Evolutionary conservation across 139 green algal genomes (phyloP).

Genomic region (Closterium sp.): DNA sequence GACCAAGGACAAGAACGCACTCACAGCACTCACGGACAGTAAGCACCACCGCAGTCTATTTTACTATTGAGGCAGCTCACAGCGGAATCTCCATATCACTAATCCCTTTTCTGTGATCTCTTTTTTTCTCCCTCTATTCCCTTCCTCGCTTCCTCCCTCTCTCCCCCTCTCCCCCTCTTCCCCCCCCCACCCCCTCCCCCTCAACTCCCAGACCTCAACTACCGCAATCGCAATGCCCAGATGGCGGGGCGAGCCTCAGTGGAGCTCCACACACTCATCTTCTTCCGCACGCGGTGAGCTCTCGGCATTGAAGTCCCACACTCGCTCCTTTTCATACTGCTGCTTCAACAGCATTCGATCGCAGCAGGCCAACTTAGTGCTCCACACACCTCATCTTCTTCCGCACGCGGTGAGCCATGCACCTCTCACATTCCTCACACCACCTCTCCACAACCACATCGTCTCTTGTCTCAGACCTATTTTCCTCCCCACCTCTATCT

Average conservation of each 20-base stretch:
- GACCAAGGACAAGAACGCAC: conserved; percentile 54
- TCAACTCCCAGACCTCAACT: conserved; percentile 66
- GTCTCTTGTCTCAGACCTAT: neutral
- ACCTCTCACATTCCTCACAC: too few relatives aligned
- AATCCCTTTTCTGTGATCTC: neutral
- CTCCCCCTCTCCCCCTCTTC: too few relatives aligned
- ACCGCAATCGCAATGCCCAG: conserved; percentile 84
- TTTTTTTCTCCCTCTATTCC: too few relatives aligned
- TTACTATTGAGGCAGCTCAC: conserved; percentile 33
- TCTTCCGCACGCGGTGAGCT: conserved; percentile 73
- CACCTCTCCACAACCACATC: too few relatives aligned
- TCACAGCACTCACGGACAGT: conserved; percentile 34
- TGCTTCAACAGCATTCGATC: too few relatives aligned
- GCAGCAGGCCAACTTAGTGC: too few relatives aligned
- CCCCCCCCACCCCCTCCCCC: too few relatives aligned
- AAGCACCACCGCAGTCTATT: conserved; percentile 56
- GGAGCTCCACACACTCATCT: conserved; percentile 97
- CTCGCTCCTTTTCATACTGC: too few relatives aligned
- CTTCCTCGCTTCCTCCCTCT: too few relatives aligned
- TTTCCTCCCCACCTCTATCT: too few relatives aligned
- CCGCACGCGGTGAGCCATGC: too few relatives aligned
- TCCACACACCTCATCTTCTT: neutral
- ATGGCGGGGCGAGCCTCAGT: conserved; percentile 84
- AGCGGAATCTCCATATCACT: neutral
- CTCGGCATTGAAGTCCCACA: neutral